phyloP scores from a whole-genome alignment of 2,329 filamentous ascomycete species.

The Cercospora nicotianae region DNA sequence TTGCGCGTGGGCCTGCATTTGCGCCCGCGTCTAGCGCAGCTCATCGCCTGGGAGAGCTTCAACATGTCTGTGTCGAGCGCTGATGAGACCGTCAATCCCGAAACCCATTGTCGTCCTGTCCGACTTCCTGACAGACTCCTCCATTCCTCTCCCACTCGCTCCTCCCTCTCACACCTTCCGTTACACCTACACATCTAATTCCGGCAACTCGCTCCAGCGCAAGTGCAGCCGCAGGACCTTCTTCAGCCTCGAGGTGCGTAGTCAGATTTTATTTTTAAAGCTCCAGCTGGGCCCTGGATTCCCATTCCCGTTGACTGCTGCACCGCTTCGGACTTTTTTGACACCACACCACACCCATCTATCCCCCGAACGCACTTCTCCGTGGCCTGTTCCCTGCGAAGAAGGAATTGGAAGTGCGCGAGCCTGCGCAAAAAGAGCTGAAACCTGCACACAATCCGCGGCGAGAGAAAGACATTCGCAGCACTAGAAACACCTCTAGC shows the following conservation, averaged over 20 bases:
- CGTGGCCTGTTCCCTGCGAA: background rate
- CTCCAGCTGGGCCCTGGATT: background rate
- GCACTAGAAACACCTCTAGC: background rate
- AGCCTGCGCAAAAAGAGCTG: background rate
- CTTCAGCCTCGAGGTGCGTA: constrained; percentile 18
- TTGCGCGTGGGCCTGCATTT: constrained; percentile 18
- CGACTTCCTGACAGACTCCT: background rate
- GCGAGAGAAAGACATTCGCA: background rate
- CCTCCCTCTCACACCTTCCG: constrained; percentile 7
- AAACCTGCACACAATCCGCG: background rate
- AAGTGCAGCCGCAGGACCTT: background rate
- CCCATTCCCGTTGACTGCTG: constrained; percentile 1
- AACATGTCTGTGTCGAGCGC: constrained; percentile 4
- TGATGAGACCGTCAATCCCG: constrained; percentile 6
- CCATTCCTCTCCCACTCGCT: background rate
- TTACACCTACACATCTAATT: background rate
- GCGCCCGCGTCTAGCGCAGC: constrained; percentile 9
- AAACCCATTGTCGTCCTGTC: constrained; percentile 7
- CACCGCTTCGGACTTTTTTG: background rate
- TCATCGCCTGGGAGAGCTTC: constrained; percentile 13
- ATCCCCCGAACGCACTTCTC: background rate
- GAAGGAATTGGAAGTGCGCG: background rate
- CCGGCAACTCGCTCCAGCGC: background rate
- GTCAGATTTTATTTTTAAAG: constrained; percentile 13
- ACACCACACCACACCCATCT: background rate